phyloP scores from a whole-genome alignment of 2,329 filamentous ascomycete genomes.

The Trichoderma hamatum region DNA sequence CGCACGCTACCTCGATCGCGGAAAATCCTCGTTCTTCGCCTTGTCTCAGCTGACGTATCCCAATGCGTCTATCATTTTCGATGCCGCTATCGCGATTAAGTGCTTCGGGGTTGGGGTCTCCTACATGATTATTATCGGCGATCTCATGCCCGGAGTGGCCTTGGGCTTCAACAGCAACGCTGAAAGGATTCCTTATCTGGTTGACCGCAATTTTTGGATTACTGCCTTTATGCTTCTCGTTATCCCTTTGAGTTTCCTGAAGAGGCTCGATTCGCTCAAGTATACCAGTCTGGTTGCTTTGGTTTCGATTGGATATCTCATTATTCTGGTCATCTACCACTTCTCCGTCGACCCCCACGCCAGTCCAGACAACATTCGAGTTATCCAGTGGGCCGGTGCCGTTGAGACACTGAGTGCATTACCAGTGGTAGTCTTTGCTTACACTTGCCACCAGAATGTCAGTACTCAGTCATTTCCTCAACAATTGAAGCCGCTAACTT shows the following conservation, averaged over 20 bases:
- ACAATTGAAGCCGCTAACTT: not conserved
- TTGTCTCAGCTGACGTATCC: conserved; percentile 96
- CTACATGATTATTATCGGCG: conserved; percentile 98
- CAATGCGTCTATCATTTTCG: conserved; percentile 92
- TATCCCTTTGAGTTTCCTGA: conserved; percentile 90
- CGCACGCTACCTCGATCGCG: conserved; percentile 88
- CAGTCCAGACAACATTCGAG: conserved; percentile 72
- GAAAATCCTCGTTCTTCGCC: conserved; percentile 91
- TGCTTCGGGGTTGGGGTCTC: conserved; percentile 97
- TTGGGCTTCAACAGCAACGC: conserved; percentile 73
- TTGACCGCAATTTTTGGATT: conserved; percentile 95
- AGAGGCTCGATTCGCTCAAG: conserved; percentile 90
- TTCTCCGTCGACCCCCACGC: conserved; percentile 78
- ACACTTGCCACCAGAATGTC: conserved; percentile 98
- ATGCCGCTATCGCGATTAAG: conserved; percentile 93
- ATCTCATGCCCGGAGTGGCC: conserved; percentile 95
- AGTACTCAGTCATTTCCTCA: conserved; percentile 37
- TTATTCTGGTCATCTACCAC: conserved; percentile 90
- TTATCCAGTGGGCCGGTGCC: conserved; percentile 78
- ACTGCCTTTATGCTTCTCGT: conserved; percentile 96
- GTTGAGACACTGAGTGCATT: conserved; percentile 81
- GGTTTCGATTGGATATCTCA: conserved; percentile 90
- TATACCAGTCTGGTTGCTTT: conserved; percentile 93
- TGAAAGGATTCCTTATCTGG: conserved; percentile 68
- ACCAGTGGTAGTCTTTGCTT: conserved; percentile 97